Evolutionary conservation across 805 yeast species (phyloP).

Genomic region (Yamadazyma insecticola): DNA sequence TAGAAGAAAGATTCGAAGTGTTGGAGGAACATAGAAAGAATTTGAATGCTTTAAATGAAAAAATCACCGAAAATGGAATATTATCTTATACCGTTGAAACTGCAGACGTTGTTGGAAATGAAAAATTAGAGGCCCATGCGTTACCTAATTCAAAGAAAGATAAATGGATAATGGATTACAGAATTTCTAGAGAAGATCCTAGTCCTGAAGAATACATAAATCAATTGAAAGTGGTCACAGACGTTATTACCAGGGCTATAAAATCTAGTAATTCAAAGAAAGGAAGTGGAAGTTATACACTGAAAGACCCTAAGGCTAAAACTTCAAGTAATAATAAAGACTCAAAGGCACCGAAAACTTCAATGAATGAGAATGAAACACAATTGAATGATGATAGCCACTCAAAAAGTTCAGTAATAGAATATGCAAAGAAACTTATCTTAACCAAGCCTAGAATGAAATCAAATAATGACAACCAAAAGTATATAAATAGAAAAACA

Average conservation of each 20-base stretch:
- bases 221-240: not conserved
- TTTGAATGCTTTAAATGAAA: slow-evolving; percentile 4
- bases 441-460: no score
- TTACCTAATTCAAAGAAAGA: slow-evolving; percentile 17
- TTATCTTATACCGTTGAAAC: slow-evolving; percentile 5
- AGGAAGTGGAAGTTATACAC: no score
- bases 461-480: no score
- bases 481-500: no score
- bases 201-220: slow-evolving; percentile 10
- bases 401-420: no score
- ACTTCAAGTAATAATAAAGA: no score
- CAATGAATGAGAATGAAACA: no score
- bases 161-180: slow-evolving; percentile 19
- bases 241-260: not conserved
- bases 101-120: slow-evolving; percentile 2
- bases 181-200: slow-evolving; percentile 11
- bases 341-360: no score
- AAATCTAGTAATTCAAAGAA: no score
- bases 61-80: not conserved
- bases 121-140: not conserved
- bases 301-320: no score
- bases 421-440: no score
- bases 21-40: slow-evolving; percentile 1
- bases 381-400: no score
- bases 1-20: not conserved